Percentiles rank a stretch among this genome's conserved stretches.
Conservation (phyloP, 306 rosid species). For the Dryas drummondii region DNA sequence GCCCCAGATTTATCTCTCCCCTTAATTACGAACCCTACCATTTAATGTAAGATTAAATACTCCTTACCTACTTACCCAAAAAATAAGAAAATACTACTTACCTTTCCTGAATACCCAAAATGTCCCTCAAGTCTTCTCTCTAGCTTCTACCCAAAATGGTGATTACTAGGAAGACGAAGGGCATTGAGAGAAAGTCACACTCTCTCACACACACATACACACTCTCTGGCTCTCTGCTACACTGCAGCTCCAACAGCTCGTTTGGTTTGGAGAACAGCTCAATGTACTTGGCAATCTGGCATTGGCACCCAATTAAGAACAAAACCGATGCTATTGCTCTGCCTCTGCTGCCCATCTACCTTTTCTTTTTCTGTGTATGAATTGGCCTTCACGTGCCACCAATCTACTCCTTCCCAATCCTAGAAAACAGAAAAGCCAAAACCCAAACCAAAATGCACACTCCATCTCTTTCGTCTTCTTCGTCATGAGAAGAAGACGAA, state of each 20-base stretch:
- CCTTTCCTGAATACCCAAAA: neutral
- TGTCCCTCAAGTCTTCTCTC: neutral
- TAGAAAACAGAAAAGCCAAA: conserved; percentile 20
- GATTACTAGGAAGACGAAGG: conserved; percentile 3
- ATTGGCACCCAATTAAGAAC: no score
- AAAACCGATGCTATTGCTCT: no score
- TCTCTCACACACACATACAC: neutral
- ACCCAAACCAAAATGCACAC: conserved; percentile 4
- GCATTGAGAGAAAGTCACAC: neutral
- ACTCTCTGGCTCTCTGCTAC: no score
- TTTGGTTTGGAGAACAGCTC: neutral
- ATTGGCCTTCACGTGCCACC: conserved; percentile 46
- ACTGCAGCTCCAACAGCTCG: neutral
- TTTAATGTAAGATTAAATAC: neutral
- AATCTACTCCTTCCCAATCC: neutral
- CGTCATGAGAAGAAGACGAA: conserved; percentile 84
- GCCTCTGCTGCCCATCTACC: no score
- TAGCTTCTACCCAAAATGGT: neutral
- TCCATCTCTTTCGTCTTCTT: conserved; percentile 21
- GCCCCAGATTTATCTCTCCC: neutral
- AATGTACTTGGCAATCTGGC: no score
- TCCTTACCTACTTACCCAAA: neutral
- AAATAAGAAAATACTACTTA: no score
- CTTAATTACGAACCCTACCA: no score
- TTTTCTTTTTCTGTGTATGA: neutral